A percentile compares a stretch with the other conserved stretches of the same genome.
Conservation (phyloP, 441 rosid genomes). For the Croton setiger region DNA sequence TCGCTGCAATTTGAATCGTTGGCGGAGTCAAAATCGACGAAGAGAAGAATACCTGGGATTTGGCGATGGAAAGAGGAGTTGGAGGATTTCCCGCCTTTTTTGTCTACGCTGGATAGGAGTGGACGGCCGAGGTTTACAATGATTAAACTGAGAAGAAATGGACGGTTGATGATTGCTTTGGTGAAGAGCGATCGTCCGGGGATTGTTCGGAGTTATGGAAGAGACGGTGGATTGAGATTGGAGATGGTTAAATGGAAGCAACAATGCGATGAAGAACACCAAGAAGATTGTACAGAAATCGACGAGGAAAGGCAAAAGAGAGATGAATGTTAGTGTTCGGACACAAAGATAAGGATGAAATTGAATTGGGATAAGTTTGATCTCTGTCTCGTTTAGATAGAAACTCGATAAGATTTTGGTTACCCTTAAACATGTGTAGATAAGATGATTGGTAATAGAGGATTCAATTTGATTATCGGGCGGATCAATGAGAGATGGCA, state of each 20-base stretch:
- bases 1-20: not conserved
- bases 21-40: slow-evolving; percentile 3
- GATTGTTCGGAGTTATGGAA: slow-evolving; percentile 25
- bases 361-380: not conserved
- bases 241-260: slow-evolving; percentile 1
- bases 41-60: not conserved
- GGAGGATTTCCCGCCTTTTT: slow-evolving; percentile 31
- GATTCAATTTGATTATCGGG: too few species aligned
- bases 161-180: slow-evolving; percentile 34
- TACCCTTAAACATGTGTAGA: too few species aligned
- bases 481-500: too few species aligned
- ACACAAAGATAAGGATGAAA: not conserved
- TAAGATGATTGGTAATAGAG: too few species aligned
- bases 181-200: slow-evolving; percentile 23
- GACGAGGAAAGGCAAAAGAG: not conserved
- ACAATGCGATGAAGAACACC: not conserved
- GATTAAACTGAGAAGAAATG: slow-evolving; percentile 29
- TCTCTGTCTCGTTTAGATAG: too few species aligned
- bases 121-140: slow-evolving; percentile 39
- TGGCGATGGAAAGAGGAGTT: slow-evolving; percentile 18
- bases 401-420: too few species aligned
- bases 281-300: not conserved
- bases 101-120: slow-evolving; percentile 32
- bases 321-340: not conserved
- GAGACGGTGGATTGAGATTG: slow-evolving; percentile 11